These are phyloP conservation scores for Solanum virginianum DNA, from an alignment of 257 asterid genomes.

Conservation along the genomic window DNA sequence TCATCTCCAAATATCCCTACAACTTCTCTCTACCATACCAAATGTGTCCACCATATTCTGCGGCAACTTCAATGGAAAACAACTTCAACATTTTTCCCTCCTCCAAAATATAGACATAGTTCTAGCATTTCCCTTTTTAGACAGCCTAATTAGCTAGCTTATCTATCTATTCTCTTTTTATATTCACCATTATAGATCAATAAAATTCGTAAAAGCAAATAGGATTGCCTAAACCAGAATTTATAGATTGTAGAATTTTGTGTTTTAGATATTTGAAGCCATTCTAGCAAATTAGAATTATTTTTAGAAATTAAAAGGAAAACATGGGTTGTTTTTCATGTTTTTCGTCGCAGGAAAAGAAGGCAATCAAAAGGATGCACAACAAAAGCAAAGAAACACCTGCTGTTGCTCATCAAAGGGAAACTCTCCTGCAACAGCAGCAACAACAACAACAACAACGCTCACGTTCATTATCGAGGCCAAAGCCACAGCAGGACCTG, in stretches of 20 bases:
- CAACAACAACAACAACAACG: neutral
- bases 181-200: neutral
- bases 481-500: neutral
- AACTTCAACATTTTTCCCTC: neutral
- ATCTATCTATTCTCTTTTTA: neutral
- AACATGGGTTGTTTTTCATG: slow-evolving; percentile 13
- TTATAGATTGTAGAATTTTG: neutral
- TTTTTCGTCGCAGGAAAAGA: slow-evolving; percentile 8
- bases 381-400: neutral
- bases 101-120: neutral
- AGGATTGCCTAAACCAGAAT: neutral
- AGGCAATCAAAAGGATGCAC: neutral
- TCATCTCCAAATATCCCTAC: slow-evolving; percentile 9
- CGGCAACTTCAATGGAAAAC: slow-evolving; percentile 12
- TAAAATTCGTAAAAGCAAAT: neutral
- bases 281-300: neutral
- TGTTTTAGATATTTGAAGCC: neutral
- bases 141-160: neutral
- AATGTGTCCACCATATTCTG: slow-evolving; percentile 14
- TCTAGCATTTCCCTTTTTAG: neutral
- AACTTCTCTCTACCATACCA: slow-evolving; percentile 17
- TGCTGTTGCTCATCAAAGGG: neutral
- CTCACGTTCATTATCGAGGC: neutral
- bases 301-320: neutral
- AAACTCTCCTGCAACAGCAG: neutral